Evolutionary conservation across 169 alveolate species (phyloP).

Genomic region (Theileria parva): DNA sequence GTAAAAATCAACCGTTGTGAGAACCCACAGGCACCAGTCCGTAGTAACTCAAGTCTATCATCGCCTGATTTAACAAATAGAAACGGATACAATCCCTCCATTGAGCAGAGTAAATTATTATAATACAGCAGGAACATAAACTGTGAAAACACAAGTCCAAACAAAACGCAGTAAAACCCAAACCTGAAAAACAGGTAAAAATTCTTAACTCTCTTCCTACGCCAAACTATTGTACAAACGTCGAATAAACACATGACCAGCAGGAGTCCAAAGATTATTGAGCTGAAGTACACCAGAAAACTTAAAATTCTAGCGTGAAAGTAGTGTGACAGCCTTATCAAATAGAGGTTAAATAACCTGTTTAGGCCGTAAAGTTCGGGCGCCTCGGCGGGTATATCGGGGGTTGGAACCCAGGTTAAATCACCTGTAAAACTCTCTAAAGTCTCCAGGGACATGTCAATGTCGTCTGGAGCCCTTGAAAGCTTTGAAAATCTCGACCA

Average conservation of each 20-base stretch:
- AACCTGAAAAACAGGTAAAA: conserved; percentile 1
- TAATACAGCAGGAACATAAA: conserved; percentile 29
- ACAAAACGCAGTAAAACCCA: conserved; percentile 1
- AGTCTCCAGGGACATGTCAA: conserved; percentile 21
- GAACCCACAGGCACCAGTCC: conserved; percentile 21
- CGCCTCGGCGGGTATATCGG: not conserved
- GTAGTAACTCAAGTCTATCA: not conserved
- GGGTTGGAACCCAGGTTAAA: conserved; percentile 47
- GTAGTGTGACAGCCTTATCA: conserved; percentile 39
- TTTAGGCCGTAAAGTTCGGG: conserved; percentile 17
- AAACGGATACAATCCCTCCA: conserved; percentile 37
- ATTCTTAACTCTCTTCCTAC: not conserved
- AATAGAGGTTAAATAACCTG: conserved; percentile 27
- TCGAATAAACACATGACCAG: conserved; percentile 16
- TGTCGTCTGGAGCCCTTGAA: conserved; percentile 3
- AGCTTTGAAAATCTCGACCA: conserved; percentile 8
- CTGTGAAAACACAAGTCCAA: conserved; percentile 18
- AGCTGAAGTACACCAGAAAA: conserved; percentile 22
- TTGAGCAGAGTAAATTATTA: conserved; percentile 21
- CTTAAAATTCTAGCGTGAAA: conserved; percentile 15
- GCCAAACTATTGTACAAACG: conserved; percentile 12
- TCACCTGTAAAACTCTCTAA: conserved; percentile 7
- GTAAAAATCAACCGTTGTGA: conserved; percentile 27
- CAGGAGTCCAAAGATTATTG: conserved; percentile 18
- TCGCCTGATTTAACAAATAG: not conserved